phyloP scores from a whole-genome alignment of 2,329 filamentous ascomycete species.

The Cladophialophora bantiana region DNA sequence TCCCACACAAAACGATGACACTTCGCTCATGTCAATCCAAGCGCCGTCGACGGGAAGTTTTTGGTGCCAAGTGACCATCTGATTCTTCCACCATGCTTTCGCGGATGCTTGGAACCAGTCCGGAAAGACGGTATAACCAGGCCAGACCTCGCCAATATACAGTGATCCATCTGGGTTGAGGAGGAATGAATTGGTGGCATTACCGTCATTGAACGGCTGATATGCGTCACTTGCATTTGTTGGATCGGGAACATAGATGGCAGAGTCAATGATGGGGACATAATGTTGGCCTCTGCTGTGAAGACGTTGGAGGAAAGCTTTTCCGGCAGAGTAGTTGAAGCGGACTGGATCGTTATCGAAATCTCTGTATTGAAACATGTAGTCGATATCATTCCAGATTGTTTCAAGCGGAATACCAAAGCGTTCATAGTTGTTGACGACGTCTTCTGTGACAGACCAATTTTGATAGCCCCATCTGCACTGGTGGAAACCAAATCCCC shows the following conservation, averaged over 20 bases:
- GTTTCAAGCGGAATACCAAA: slow-evolving; percentile 65
- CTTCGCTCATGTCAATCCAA: slow-evolving; percentile 70
- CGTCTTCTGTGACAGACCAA: slow-evolving; percentile 66
- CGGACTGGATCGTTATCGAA: slow-evolving; percentile 64
- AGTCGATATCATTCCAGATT: slow-evolving; percentile 55
- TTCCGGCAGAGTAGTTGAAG: slow-evolving; percentile 58
- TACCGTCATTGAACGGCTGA: slow-evolving; percentile 59
- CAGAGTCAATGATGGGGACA: slow-evolving; percentile 67
- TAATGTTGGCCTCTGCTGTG: slow-evolving; percentile 65
- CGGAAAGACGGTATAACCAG: slow-evolving; percentile 65
- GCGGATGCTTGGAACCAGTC: slow-evolving; percentile 68
- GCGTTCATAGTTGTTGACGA: slow-evolving; percentile 60
- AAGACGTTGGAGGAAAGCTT: slow-evolving; percentile 60
- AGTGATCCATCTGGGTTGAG: slow-evolving; percentile 61
- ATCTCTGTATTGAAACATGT: slow-evolving; percentile 67
- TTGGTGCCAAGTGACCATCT: slow-evolving; percentile 60
- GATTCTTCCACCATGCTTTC: slow-evolving; percentile 65
- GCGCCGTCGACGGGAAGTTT: slow-evolving; percentile 61
- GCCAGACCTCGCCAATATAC: slow-evolving; percentile 65
- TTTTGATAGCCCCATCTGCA: slow-evolving; percentile 83
- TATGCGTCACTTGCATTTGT: slow-evolving; percentile 71
- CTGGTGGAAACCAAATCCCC: slow-evolving; percentile 81
- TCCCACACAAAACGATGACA: slow-evolving; percentile 71
- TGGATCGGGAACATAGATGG: slow-evolving; percentile 76
- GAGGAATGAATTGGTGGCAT: slow-evolving; percentile 58